Base-by-base conservation (phyloP, 371 early-diverging fungal species). In the Cokeromyces recurvatus region DNA sequence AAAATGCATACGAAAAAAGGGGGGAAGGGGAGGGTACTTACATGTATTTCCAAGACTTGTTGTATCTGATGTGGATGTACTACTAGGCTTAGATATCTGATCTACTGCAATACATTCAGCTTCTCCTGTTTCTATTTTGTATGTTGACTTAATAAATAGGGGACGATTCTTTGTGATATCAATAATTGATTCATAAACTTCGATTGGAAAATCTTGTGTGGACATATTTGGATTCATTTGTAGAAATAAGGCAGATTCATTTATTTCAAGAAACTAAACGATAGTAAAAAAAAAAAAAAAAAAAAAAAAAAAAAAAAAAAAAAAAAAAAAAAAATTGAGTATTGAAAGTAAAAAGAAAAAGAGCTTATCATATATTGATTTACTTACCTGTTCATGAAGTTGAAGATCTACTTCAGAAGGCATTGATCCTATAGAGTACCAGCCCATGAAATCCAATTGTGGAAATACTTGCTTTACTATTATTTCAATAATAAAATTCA, bases 41-140 rank as follows among this genome's bases (percentile, higher is more conserved):
- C 84, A 51, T 42, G 81, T 62, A 43, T 76, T 82, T 9, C 78
- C 73, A n/a, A 79, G 68, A 15, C 65, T 62, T 0, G 66, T 64
- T n/a, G n/a, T n/a, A n/a, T 75, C 81, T 21, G 72, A 59, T 4
- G 76, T 77, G 42, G 84, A 80, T 12, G 62, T 52, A 23, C 62
- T 51, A 27, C 64, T 67, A 15, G 76, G 72, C 20, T 71, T 71
- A 15, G 90, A 89, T 25, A 90, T 85, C 61, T 91, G 91, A 59
- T 91, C 90, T 14, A 92, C 85, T 4, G 91, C 90, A 53, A 91
- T 85, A 35, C 90, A 77, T 55, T 92, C 93, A 3, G 89, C 89
- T 53, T 90, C 91, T 2, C 84, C 81, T 4, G 90, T 89, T 51
- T 89, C 90, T 19, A 92, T 79, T 53, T 81, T 81, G 63, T 87